phyloP scores from a whole-genome alignment of 768 basidiomycete genomes.

The Russula sp. region DNA sequence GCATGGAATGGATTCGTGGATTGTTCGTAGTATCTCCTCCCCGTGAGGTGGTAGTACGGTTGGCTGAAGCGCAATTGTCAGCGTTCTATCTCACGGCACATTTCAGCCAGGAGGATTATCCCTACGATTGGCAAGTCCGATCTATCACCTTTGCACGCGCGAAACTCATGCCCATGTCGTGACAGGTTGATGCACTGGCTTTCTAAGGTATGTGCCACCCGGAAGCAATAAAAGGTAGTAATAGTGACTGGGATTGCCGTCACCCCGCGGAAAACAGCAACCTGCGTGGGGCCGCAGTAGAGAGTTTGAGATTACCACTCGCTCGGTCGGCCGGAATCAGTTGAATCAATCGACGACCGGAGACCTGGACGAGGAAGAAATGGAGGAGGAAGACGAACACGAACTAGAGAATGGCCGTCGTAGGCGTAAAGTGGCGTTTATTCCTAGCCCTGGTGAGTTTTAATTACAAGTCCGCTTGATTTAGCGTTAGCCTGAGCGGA shows the following conservation, averaged over 20 bases:
- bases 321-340: slow-evolving; percentile 56
- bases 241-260: not conserved
- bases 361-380: slow-evolving; percentile 61
- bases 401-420: slow-evolving; percentile 60
- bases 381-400: slow-evolving; percentile 54
- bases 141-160: slow-evolving; percentile 1
- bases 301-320: slow-evolving; percentile 85
- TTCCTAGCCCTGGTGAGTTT: slow-evolving; percentile 69
- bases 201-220: slow-evolving; percentile 50
- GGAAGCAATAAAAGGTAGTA: not conserved
- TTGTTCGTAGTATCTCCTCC: slow-evolving; percentile 43
- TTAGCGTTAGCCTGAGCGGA: slow-evolving; percentile 8
- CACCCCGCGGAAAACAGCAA: slow-evolving; percentile 48
- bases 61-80: slow-evolving; percentile 28
- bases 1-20: slow-evolving; percentile 89
- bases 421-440: slow-evolving; percentile 74
- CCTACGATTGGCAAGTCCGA: slow-evolving; percentile 66
- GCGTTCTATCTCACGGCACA: slow-evolving; percentile 88
- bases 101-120: slow-evolving; percentile 82
- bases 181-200: slow-evolving; percentile 85
- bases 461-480: slow-evolving; percentile 4
- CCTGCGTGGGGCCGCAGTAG: slow-evolving; percentile 84
- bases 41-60: not conserved
- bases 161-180: slow-evolving; percentile 6
- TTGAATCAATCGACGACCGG: slow-evolving; percentile 63